Conservation (phyloP, 2,329 filamentous ascomycete species). For the Dichotomopilus funicola region DNA sequence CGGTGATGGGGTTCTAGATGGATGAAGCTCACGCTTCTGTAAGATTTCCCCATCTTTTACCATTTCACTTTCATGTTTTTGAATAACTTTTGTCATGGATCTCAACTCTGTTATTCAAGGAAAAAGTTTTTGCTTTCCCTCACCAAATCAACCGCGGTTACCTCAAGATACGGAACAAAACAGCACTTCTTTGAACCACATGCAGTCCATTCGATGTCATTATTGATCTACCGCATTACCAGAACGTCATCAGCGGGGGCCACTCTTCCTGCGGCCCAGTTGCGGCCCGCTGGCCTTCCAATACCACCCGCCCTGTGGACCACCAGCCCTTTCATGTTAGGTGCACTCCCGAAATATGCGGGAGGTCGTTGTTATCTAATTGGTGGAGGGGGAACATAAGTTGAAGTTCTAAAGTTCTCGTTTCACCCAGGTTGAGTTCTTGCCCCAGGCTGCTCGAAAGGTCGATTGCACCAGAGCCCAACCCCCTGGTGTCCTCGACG, state of each 20-base stretch:
- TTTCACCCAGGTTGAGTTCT: too few relatives aligned
- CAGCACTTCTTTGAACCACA: neutral
- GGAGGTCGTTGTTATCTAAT: neutral
- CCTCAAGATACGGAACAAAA: too few relatives aligned
- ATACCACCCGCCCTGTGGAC: neutral
- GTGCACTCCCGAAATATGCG: neutral
- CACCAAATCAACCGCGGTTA: neutral
- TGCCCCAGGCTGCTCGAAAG: too few relatives aligned
- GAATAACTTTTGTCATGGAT: neutral
- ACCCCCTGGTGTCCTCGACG: too few relatives aligned
- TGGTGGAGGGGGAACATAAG: neutral
- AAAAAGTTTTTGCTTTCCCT: neutral
- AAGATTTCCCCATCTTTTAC: neutral
- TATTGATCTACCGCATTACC: neutral
- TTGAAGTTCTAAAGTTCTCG: neutral
- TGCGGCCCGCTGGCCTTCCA: neutral
- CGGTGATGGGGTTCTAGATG: slow-evolving; percentile 9
- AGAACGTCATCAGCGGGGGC: too few relatives aligned
- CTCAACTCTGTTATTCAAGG: neutral
- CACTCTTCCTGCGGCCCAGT: slow-evolving; percentile 1
- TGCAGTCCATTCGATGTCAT: neutral
- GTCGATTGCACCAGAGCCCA: too few relatives aligned
- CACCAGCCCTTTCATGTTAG: neutral
- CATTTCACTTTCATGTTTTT: neutral
- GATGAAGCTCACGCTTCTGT: slow-evolving; percentile 17